Conservation (phyloP, 169 alveolate species). For the Cryptosporidium ubiquitum region DNA sequence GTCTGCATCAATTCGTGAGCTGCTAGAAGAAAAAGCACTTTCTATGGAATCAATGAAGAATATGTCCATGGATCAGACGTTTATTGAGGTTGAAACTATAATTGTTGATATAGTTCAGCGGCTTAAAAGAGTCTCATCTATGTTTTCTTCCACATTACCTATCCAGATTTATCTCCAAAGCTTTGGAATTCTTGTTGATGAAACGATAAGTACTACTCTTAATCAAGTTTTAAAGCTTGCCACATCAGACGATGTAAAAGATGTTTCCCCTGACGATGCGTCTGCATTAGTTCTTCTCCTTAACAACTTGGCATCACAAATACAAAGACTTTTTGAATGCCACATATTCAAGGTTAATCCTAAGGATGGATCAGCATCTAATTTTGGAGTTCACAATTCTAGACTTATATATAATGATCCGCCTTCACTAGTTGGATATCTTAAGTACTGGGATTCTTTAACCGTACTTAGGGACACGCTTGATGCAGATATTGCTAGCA, state of each 20-base stretch:
- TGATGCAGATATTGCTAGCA: conserved; percentile 65
- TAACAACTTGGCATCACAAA: conserved; percentile 31
- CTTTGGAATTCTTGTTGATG: conserved; percentile 60
- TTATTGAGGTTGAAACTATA: conserved; percentile 48
- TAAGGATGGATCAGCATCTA: conserved; percentile 8
- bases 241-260: conserved; percentile 12
- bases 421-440: conserved; percentile 39
- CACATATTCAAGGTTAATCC: conserved; percentile 34
- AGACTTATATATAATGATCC: conserved; percentile 51
- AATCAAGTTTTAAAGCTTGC: conserved; percentile 47
- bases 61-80: conserved; percentile 51
- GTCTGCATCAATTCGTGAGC: not conserved
- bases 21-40: conserved; percentile 25
- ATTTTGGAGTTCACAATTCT: conserved; percentile 13
- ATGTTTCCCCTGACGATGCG: conserved; percentile 45
- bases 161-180: conserved; percentile 29
- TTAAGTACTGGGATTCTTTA: conserved; percentile 45
- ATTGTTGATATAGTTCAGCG: conserved; percentile 31
- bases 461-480: conserved; percentile 54
- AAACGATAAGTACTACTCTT: conserved; percentile 30
- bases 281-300: conserved; percentile 49
- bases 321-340: conserved; percentile 51
- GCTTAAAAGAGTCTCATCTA: conserved; percentile 37
- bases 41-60: conserved; percentile 34
- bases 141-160: conserved; percentile 47